Conservation (phyloP, 2,329 filamentous ascomycete genomes). For the Harringtonia lauricola region DNA sequence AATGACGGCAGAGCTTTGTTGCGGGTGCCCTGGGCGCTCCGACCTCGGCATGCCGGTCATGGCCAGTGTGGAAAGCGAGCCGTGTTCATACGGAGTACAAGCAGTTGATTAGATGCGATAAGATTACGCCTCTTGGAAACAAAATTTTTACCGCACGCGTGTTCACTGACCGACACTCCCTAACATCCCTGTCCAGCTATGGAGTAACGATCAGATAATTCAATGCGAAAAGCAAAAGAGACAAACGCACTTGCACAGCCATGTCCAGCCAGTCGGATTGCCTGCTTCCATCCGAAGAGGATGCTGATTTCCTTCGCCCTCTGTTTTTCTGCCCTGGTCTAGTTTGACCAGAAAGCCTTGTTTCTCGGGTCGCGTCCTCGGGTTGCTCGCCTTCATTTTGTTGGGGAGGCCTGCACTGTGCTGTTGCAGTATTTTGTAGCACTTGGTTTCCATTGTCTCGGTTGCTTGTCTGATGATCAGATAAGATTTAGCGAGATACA, state of each 20-base stretch:
- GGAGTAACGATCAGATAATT: too few species aligned
- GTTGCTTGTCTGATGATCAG: slow-evolving; percentile 5
- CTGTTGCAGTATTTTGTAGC: neutral
- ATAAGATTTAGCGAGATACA: slow-evolving; percentile 1
- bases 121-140: neutral
- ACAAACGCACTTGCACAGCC: too few species aligned
- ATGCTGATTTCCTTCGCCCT: too few species aligned
- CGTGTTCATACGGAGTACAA: neutral
- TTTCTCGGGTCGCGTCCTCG: too few species aligned
- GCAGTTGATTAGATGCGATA: neutral
- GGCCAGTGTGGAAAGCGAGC: neutral
- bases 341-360: too few species aligned
- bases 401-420: neutral
- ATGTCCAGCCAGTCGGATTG: too few species aligned
- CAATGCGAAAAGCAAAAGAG: too few species aligned
- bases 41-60: neutral
- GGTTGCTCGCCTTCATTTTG: too few species aligned
- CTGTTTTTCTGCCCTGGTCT: too few species aligned
- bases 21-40: too few species aligned
- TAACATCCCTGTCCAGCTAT: neutral
- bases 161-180: neutral
- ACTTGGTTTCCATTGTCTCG: neutral
- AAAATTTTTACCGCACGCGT: neutral
- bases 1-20: neutral
- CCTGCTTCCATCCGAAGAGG: too few species aligned